Base-by-base conservation (phyloP, 768 basidiomycete species). In the Tylopilus intermedius region DNA sequence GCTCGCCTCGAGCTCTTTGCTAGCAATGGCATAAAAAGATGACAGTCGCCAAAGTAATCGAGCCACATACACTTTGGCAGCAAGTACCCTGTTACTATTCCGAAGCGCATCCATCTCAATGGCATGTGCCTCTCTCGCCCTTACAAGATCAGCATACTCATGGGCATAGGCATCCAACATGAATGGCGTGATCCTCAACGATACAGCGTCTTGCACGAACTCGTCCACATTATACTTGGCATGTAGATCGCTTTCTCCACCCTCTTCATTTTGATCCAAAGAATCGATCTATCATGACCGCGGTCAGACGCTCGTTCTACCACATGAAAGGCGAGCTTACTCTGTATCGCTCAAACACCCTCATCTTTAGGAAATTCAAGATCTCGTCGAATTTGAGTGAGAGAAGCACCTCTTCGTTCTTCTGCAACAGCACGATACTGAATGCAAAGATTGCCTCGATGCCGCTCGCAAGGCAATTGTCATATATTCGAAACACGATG, bases 391-490 rank as follows among this genome's bases (percentile, higher is more conserved):
- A 97, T 62, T 93, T 94, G 59, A 97, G 75, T 4, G 76, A 65
- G 14, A 97, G 71, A 9, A 98, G 70, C 22, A 72, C 71, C 40
- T 87, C 82, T 68, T 99, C 95, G 61, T 94, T 95, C 68, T 88
- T 90, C 65, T 86, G 82, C 49, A 99, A 74, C 5, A 99, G 75
- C 24, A 83, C 83, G 29, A 97, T 77, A 55, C 91, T 90, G 74
- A 98, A 98, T 5, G 94, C 85, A 71, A 99, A 98, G 29, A 98
- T 88, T 2, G 95, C 91, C 69, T 98, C 96, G 49, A 98, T 90
- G 9, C 96, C 96, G 62, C 88, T 97, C 6, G 96, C 96, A 49
- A 98, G 81, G 56, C 92, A 90, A 64, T 92, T 94, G 69, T 97
- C 95, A 63, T 92, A 94, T 72, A 99, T 95, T 62, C 95, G 84